A percentile compares a stretch with the other conserved stretches of the same genome.
phyloP scores from a whole-genome alignment of 2,329 filamentous ascomycete species.

The Pyrenophora teres region DNA sequence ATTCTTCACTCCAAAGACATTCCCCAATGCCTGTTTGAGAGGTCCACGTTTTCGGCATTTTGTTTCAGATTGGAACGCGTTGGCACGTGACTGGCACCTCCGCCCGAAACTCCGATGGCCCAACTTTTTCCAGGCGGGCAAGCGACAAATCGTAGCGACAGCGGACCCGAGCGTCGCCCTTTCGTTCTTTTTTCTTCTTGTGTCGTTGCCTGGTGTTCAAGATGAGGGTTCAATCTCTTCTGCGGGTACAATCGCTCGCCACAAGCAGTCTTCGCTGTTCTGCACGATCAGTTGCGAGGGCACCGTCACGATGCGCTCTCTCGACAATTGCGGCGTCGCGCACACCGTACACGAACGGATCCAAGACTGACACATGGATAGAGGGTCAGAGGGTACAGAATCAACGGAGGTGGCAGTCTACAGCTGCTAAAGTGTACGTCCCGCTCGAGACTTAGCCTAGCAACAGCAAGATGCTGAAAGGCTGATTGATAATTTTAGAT shows the following conservation, averaged over 20 bases:
- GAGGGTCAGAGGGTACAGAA: conserved; percentile 22
- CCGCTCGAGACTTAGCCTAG: conserved; percentile 1
- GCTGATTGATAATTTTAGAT: conserved; percentile 33
- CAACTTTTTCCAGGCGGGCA: conserved; percentile 34
- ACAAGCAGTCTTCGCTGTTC: conserved; percentile 36
- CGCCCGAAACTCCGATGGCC: conserved; percentile 28
- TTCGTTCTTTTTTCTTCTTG: conserved; percentile 26
- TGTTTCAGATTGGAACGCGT: conserved; percentile 1
- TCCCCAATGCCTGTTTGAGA: too few species aligned
- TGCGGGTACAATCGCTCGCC: conserved; percentile 42
- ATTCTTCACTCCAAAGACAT: conserved; percentile 16
- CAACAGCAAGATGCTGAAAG: conserved; percentile 13
- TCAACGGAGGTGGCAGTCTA: conserved; percentile 46
- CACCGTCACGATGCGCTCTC: conserved; percentile 39
- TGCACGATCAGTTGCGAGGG: conserved; percentile 28
- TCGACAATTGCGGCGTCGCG: conserved; percentile 41
- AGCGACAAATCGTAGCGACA: conserved; percentile 17
- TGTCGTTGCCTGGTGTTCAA: conserved; percentile 16
- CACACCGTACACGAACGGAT: conserved; percentile 34
- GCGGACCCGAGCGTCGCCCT: conserved; percentile 35
- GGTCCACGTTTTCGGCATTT: too few species aligned
- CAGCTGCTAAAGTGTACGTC: conserved; percentile 47
- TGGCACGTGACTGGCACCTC: conserved; percentile 32
- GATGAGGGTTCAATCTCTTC: conserved; percentile 44
- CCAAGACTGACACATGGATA: conserved; percentile 38